These are phyloP conservation scores for Pseudozyma pruni DNA, from an alignment of 1,284 basidiomycete species.

Conservation along the genomic window DNA sequence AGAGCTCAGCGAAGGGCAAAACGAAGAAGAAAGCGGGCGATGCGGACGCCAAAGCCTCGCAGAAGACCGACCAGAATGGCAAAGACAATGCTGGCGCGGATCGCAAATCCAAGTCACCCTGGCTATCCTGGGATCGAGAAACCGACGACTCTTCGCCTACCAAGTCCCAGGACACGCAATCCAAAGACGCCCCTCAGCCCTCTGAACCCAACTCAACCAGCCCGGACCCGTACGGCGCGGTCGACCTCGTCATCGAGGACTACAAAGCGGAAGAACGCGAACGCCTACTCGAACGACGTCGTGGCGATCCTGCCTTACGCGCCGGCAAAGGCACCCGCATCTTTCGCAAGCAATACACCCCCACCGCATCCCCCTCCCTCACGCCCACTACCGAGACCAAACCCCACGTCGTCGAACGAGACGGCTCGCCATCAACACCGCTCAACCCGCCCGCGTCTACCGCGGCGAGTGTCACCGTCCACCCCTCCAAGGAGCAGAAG, in stretches of 20 bases:
- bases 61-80: neutral
- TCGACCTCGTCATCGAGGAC: conserved; percentile 56
- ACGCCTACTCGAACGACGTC: conserved; percentile 46
- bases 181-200: neutral
- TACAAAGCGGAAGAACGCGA: conserved; percentile 58
- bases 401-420: conserved; percentile 1
- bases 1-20: conserved; percentile 13
- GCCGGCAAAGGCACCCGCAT: conserved; percentile 54
- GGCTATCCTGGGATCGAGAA: conserved; percentile 38
- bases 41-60: neutral
- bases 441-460: conserved; percentile 31
- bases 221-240: conserved; percentile 49
- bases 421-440: conserved; percentile 16
- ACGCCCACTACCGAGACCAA: conserved; percentile 14
- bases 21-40: conserved; percentile 9
- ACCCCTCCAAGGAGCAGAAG: neutral
- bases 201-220: neutral
- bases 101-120: conserved; percentile 27
- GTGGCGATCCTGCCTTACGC: conserved; percentile 55
- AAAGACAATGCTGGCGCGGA: conserved; percentile 2
- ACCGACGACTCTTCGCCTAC: neutral
- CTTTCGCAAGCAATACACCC: conserved; percentile 52
- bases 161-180: neutral
- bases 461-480: conserved; percentile 19
- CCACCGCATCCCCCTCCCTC: conserved; percentile 16